These are phyloP conservation scores for Physocladia obscura DNA, from an alignment of 192 early-diverging fungal genomes.

Conservation along the genomic window DNA sequence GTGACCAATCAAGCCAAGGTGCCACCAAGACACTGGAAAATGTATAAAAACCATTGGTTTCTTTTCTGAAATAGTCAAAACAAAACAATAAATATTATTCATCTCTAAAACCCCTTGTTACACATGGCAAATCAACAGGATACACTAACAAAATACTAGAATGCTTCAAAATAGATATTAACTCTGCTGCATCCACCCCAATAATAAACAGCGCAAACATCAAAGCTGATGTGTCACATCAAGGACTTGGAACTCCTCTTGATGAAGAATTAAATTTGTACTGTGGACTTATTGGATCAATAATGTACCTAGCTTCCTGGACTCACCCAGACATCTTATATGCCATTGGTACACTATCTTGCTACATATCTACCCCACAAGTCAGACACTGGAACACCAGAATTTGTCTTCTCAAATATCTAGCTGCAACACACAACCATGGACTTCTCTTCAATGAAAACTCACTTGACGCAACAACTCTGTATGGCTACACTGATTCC, in stretches of 20 bases:
- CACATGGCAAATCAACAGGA: background rate
- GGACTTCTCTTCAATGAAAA: background rate
- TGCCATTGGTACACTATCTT: no score
- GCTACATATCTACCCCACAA: background rate
- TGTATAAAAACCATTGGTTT: no score
- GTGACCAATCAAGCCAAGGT: no score
- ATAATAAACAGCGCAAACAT: no score
- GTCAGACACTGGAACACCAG: background rate
- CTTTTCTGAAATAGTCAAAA: no score
- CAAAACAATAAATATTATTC: no score
- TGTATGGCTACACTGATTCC: slow-evolving; percentile 33
- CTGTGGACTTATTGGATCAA: slow-evolving; percentile 15
- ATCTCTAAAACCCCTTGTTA: no score
- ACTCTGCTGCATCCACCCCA: background rate
- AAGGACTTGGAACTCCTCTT: background rate
- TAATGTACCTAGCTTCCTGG: slow-evolving; percentile 24
- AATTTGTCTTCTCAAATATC: background rate
- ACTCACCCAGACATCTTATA: slow-evolving; percentile 28
- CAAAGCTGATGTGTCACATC: background rate
- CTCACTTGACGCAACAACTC: background rate
- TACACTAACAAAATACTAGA: slow-evolving; percentile 7
- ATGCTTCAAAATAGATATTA: background rate
- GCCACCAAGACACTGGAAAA: no score
- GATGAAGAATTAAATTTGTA: background rate
- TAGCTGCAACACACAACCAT: background rate